phyloP scores from a whole-genome alignment of 345 rosid genomes.

The Limnanthes douglasii region DNA sequence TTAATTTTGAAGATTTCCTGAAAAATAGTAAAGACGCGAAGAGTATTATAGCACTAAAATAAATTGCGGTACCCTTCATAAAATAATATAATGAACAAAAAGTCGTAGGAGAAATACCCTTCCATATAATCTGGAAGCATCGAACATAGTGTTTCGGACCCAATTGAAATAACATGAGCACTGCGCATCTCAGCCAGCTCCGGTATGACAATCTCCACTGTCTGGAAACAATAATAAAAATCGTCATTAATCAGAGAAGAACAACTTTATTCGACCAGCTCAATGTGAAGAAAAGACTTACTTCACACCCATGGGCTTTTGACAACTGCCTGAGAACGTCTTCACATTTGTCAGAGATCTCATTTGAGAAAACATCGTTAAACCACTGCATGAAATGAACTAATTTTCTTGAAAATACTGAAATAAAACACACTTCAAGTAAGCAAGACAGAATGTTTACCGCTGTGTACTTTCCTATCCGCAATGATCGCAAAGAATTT shows the following conservation, averaged over 20 bases:
- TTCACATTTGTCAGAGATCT: conserved; percentile 62
- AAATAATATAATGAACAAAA: conserved; percentile 2
- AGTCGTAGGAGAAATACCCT: conserved; percentile 35
- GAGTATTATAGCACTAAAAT: conserved; percentile 5
- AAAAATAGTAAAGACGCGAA: conserved; percentile 8
- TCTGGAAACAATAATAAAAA: conserved; percentile 19
- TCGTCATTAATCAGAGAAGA: background rate
- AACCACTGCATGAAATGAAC: conserved; percentile 56
- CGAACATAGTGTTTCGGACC: conserved; percentile 26
- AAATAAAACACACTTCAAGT: conserved; percentile 7
- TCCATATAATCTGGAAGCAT: conserved; percentile 44
- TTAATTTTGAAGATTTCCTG: conserved; percentile 47
- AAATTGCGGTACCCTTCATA: background rate
- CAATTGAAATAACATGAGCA: conserved; percentile 70
- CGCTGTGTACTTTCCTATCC: conserved; percentile 61
- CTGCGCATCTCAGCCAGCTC: conserved; percentile 70
- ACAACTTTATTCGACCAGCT: too few relatives aligned
- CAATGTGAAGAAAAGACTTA: conserved; percentile 16
- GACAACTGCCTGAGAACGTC: conserved; percentile 43
- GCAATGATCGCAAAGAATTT: conserved; percentile 36
- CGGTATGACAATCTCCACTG: conserved; percentile 68
- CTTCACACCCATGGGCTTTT: conserved; percentile 61
- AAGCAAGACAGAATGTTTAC: conserved; percentile 19
- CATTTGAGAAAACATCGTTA: conserved; percentile 67
- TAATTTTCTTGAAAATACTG: background rate